Evolutionary conservation across 1,139 yeast species (phyloP).

Genomic region (Candida glucosophila): DNA sequence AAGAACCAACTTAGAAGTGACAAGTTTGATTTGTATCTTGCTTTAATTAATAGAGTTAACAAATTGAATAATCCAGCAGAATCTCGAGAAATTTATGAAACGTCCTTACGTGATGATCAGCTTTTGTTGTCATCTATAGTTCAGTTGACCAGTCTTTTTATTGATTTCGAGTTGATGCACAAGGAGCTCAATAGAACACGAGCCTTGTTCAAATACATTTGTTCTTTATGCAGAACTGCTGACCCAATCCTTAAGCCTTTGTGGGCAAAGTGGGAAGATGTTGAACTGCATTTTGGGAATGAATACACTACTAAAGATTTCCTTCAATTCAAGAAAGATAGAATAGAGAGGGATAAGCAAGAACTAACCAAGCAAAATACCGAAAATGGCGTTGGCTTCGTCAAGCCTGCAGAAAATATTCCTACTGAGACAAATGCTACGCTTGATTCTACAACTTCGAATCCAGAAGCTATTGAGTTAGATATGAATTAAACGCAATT

Average conservation of each 20-base stretch:
- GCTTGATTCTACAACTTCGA: constrained; percentile 10
- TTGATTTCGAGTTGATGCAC: constrained; percentile 38
- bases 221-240: constrained; percentile 13
- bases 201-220: constrained; percentile 40
- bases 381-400: constrained; percentile 48
- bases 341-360: constrained; percentile 25
- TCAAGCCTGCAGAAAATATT: constrained; percentile 26
- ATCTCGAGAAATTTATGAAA: constrained; percentile 12
- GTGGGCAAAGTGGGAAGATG: constrained; percentile 65
- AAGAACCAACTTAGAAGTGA: constrained; percentile 10
- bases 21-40: constrained; percentile 15
- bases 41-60: constrained; percentile 7
- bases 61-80: constrained; percentile 8
- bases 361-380: constrained; percentile 14
- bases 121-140: constrained; percentile 21
- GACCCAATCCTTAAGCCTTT: constrained; percentile 15
- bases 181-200: constrained; percentile 54
- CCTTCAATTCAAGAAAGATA: constrained; percentile 50
- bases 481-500: constrained; percentile 24
- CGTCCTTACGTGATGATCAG: constrained; percentile 11
- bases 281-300: constrained; percentile 64
- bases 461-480: constrained; percentile 64
- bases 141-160: constrained; percentile 26
- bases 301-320: constrained; percentile 69
- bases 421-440: constrained; percentile 5